Percentiles rank a stretch among this genome's conserved stretches.
These are phyloP conservation scores for Thuidium tamariscinum DNA, from an alignment of 225 moss, liverwort and hornwort genomes.

Conservation along the genomic window DNA sequence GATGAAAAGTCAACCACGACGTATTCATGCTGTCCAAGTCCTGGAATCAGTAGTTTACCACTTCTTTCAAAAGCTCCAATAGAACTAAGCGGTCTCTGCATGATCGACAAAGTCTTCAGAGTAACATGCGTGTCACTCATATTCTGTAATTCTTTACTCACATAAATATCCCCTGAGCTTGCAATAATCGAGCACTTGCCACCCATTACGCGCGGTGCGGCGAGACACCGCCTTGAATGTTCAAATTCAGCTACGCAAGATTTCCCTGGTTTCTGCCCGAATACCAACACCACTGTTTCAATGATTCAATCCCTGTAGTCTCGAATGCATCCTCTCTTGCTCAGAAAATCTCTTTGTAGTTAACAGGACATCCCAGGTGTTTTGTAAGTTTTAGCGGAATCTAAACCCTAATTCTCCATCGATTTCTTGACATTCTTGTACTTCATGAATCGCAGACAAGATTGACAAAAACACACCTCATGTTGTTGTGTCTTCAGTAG, in stretches of 20 bases:
- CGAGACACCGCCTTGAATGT: background rate
- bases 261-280: background rate
- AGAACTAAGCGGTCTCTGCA: conserved; percentile 19
- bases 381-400: background rate
- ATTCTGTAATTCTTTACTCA: background rate
- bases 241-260: background rate
- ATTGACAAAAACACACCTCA: background rate
- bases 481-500: background rate
- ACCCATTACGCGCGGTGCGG: background rate
- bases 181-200: conserved; percentile 8
- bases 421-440: background rate
- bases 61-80: conserved; percentile 9
- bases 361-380: background rate
- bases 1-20: conserved; percentile 4
- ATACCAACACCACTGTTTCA: background rate
- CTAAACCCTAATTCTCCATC: background rate
- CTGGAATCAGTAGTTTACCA: conserved; percentile 10
- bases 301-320: background rate
- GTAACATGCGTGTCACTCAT: background rate
- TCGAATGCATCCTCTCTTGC: background rate
- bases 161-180: conserved; percentile 7
- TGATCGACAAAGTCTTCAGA: conserved; percentile 8
- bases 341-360: background rate
- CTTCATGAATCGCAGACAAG: background rate
- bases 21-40: conserved; percentile 26